Base-by-base conservation (phyloP, 2,329 filamentous ascomycete species). In the Paramyrothecium sp. region DNA sequence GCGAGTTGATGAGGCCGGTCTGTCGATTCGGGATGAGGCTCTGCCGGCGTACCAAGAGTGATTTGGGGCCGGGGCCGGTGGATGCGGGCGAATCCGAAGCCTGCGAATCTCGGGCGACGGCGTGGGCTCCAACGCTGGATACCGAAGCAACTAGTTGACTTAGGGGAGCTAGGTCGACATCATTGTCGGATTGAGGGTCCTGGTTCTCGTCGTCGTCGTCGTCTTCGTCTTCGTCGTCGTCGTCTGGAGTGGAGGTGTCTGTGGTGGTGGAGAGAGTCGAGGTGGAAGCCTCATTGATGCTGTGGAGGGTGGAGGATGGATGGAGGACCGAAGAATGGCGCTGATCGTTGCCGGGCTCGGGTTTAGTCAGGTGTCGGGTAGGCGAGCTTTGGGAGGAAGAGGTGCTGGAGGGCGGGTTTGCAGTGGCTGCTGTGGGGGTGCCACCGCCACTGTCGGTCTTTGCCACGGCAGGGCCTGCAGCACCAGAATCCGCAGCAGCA, bases 11-110 rank as follows among this genome's bases (percentile, higher is more conserved):
- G 57, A 71, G 55, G 54, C 59, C 67, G 59, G 65, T 73, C 68
- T 71, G 69, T 59, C 69, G 73, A 67, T 67, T 79, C 72, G 73
- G 70, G 19, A 73, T 60, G 50, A 72, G 67, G 61, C 71, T 73
- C 58, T 73, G 70, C 54, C 69, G 69, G 30, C 68, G 58, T 7
- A 44, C 13, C 38, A 44, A 16, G 13, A 44, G 38, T 19, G 38
- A 19, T 5, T 16, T 44, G 13, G 38, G 13, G 13, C 5, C 38
- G 54, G 47, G n/a, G 44, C 58, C 49, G 60, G 54, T 51, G 62
- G 66, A 17, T 64, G 62, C 23, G 57, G 64, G 38, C 62, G 58
- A 55, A 22, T 56, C 11, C 19, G 11, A 16, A 47, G 44, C 17
- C 54, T 56, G 22, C 7, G 13, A 19, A 19, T 48, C 44, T 41